Base-by-base conservation (phyloP, 345 rosid genomes). In the Lepidium didymum region DNA sequence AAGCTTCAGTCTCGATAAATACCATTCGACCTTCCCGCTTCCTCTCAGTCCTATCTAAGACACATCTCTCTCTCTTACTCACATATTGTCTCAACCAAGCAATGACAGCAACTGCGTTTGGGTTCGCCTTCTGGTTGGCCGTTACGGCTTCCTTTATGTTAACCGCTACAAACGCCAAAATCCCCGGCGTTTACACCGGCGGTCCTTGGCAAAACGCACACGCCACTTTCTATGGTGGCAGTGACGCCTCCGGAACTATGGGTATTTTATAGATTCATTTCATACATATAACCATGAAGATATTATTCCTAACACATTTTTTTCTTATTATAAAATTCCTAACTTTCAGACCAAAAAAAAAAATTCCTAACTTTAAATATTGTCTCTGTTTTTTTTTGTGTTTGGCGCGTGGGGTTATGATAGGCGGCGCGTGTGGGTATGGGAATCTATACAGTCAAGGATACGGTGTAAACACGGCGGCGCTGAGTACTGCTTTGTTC, bases 391-490 rank as follows among this genome's bases (percentile, higher is more conserved):
- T 57, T 27, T 46, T 15, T 38, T 27, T 6, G 18, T 58, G 12
- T 19, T 56, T 53, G 31, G 14, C 7, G 47, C 40, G 67, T 46
- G 64, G 44, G 35, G 12, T 43, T 52, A 16, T 9, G 1, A 1
- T 6, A 94, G 99, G 96, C 1, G 99, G 99, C 23, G 99, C 99
- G 10, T 94, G 99, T 72, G 99, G 99, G 16, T 94, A 87, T 40
- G 99, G 99, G 18, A 91, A 94, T 63, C 76, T 94, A 49, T 94
- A 94, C 81, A 87, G 97, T 82, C 95, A 89, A 62, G 96, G 99
- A 9, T 94, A 94, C 67, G 96, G 97, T 7, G 90, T 89, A 52
- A 87, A 91, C 86, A 94, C 99, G 12, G 97, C 97, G 45, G 99
- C 99, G 4, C 62, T 94, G 10, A 91, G 97, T 82, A 94, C 99